Percentiles rank a stretch among this genome's conserved stretches.
Evolutionary conservation across 352 stramenopile genomes (phyloP).

Genomic region (Achlya hypogyna): DNA sequence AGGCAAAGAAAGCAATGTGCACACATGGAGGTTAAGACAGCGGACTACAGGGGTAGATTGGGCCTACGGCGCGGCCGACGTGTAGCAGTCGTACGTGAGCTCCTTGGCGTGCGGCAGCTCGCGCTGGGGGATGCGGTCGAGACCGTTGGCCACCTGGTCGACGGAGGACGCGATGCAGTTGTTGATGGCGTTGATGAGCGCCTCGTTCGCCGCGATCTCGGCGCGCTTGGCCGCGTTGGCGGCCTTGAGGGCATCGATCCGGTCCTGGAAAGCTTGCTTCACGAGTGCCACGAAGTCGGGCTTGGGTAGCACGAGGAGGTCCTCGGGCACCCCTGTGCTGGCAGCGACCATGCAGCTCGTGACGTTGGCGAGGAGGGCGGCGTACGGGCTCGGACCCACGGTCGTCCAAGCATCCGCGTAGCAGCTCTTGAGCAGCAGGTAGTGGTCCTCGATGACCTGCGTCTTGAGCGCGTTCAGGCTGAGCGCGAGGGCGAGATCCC

Average conservation of each 20-base stretch:
- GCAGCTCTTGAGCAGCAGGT: neutral
- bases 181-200: neutral
- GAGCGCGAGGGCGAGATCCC: neutral
- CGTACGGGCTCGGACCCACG: neutral
- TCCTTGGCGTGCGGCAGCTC: neutral
- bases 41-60: no score
- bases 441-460: constrained; percentile 9
- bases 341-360: neutral
- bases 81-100: neutral
- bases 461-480: neutral
- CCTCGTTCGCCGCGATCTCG: neutral
- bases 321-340: neutral
- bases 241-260: neutral
- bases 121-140: neutral
- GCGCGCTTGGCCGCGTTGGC: neutral
- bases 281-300: constrained; percentile 1
- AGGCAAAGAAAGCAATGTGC: no score
- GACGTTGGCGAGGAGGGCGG: neutral
- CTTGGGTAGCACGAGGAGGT: neutral
- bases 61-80: neutral
- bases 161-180: neutral
- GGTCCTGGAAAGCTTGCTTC: no score
- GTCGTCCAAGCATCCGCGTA: neutral
- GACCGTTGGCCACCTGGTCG: neutral
- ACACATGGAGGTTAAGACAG: neutral